Base-by-base conservation (phyloP, 805 yeast species). In the Nakazawaea ernobii region DNA sequence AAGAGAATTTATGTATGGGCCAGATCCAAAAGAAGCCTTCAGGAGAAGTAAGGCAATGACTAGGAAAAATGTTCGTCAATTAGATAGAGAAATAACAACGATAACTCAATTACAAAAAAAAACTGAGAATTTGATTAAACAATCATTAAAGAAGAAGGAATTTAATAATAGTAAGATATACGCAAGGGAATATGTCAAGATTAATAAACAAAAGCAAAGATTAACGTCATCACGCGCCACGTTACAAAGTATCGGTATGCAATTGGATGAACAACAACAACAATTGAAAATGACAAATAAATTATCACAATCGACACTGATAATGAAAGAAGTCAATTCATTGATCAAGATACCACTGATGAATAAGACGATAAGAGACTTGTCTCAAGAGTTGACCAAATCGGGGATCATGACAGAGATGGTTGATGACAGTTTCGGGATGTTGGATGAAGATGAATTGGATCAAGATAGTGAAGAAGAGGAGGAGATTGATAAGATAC, bases 1-100 rank as follows among this genome's bases (percentile, higher is more conserved):
- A 32, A 91, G 88, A 68, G 82, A 84, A 61, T 86, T 91, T 4
- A 83, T 92, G 35, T 92, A 95, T 85, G 99, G 99, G 0, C 97
- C 98, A 0, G 97, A 91, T 60, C 97, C 97, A 37, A 84, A 84
- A 59, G 98, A 88, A 58, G 44, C 44, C 6, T 48, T 48, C 29
- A 33, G 50, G 9, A 48, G 43, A 17, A 39, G 44, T n/a, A 42
- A 43, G 35, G 8, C 44, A 2, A 32, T 48, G 6, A 48, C 50
- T 4, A 26, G 98, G 49, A 86, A 84, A 66, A 94, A 91, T 65
- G 82, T 83, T 52, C 73, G 98, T 40, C 91, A 85, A 59, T 66
- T 92, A 33, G 97, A 94, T 53, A 75, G 90, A 55, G 89, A 89
- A 50, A 70, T 94, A 43, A 70, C 72, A 47, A 80, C 75, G 29